Evolutionary conservation across 495 filamentous ascomycete genomes (phyloP), one percentile per base, ranked within the genome.

Genomic region (Trichoderma asperelloides): DNA sequence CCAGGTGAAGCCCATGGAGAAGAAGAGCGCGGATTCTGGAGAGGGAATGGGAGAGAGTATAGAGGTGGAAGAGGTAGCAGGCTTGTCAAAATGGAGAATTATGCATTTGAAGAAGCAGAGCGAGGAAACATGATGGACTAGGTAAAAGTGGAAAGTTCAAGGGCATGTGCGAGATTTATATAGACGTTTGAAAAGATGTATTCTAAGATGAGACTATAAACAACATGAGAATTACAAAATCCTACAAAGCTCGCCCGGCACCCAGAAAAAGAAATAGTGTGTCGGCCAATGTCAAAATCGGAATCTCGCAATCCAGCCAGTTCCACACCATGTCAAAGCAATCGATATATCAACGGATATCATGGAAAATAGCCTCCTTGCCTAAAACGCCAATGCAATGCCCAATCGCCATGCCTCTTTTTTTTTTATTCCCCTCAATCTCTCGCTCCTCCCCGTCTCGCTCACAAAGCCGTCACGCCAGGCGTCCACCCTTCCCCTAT

Each of bases 401-500:
- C 64, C 64, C 64, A 49, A n/a, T 65, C 39, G 33, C 23, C 63
- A 30, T 64, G 12, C 62, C 27, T 27, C 60, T 63, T 27, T 15
- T 47, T 15, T 18, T 18, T n/a, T 47, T 15, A 18, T 16, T 15
- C 18, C 43, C 0, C 13, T 62, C 55, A 9, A 60, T 9, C 23
- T 30, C 15, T 11, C 25, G 3, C 8, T 12, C 7, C 37, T 13
- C n/a, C 25, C 11, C 11, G 12, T 63, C 4, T 60, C 41, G 23
- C 12, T 66, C 67, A 82, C 47, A 83, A 69, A 68, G 28, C 76
- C 63, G 75, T 69, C 23, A 85, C 75, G 11, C 88, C 87, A 27
- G 87, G 85, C 63, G 75, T 77, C 88, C 88, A 91, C 0, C 68
- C 69, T 72, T 92, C 90, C 45, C 92, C 95, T 75, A 98, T 93